These are phyloP conservation scores for Salix udensis DNA, from an alignment of 345 rosid genomes.

Conservation along the genomic window DNA sequence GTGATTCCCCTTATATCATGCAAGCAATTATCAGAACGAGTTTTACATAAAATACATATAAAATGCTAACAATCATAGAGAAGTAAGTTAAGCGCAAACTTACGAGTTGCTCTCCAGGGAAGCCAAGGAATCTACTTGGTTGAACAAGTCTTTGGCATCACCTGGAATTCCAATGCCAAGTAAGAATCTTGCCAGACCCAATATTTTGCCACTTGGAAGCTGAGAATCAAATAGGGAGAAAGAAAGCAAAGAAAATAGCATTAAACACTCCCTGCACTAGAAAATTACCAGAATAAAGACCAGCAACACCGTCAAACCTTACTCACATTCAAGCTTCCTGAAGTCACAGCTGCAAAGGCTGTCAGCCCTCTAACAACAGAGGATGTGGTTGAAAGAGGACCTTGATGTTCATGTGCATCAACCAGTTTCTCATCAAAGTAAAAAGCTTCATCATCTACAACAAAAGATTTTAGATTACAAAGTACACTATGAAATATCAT, in stretches of 20 bases:
- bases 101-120: conserved; percentile 77
- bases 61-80: neutral
- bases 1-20: neutral
- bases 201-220: conserved; percentile 71
- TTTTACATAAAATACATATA: neutral
- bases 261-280: neutral
- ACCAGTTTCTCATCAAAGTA: conserved; percentile 74
- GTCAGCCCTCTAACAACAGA: conserved; percentile 81
- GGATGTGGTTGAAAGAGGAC: conserved; percentile 74
- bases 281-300: conserved; percentile 3
- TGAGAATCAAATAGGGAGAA: conserved; percentile 39
- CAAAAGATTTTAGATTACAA: conserved; percentile 4
- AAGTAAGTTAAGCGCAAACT: conserved; percentile 20
- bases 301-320: conserved; percentile 1
- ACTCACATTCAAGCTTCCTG: conserved; percentile 61
- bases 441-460: conserved; percentile 74
- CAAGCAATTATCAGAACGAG: neutral
- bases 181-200: conserved; percentile 85
- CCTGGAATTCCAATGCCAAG: conserved; percentile 88
- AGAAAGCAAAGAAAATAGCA: neutral
- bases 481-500: neutral
- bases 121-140: conserved; percentile 80
- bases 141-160: conserved; percentile 75
- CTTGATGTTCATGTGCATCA: conserved; percentile 43
- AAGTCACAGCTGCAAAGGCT: conserved; percentile 58